These are phyloP conservation scores for Maudiozyma barnettii DNA, from an alignment of 805 yeast genomes.

Conservation along the genomic window DNA sequence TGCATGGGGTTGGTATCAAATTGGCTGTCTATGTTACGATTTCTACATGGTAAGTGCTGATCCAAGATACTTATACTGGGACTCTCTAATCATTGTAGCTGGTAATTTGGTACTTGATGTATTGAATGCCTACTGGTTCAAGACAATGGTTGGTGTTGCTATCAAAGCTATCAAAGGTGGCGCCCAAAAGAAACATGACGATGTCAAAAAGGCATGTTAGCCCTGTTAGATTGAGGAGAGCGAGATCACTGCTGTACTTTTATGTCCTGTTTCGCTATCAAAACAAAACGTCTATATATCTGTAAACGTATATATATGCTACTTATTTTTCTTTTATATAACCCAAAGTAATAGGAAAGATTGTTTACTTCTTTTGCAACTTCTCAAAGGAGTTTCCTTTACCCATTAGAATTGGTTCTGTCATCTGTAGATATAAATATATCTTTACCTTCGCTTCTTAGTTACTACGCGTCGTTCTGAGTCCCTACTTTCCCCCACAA, in stretches of 20 bases:
- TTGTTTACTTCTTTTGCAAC: too few species aligned
- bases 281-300: too few species aligned
- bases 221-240: neutral
- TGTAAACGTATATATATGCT: too few species aligned
- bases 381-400: too few species aligned
- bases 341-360: too few species aligned
- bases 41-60: constrained; percentile 34
- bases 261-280: neutral
- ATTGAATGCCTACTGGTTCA: constrained; percentile 72
- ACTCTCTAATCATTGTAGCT: constrained; percentile 27
- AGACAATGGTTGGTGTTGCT: constrained; percentile 65
- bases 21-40: constrained; percentile 38
- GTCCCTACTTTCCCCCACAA: too few species aligned
- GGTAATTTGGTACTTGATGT: constrained; percentile 50
- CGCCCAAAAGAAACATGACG: neutral
- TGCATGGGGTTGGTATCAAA: constrained; percentile 74
- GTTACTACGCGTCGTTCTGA: too few species aligned
- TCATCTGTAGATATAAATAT: too few species aligned
- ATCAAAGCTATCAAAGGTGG: constrained; percentile 22
- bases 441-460: too few species aligned
- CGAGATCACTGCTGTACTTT: neutral
- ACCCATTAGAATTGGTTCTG: too few species aligned
- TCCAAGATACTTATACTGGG: constrained; percentile 39
- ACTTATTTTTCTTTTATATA: too few species aligned
- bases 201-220: neutral